Evolutionary conservation across 2,329 filamentous ascomycete species (phyloP), one percentile per base, ranked within the genome.

Genomic region (Akanthomyces uredinophilus): DNA sequence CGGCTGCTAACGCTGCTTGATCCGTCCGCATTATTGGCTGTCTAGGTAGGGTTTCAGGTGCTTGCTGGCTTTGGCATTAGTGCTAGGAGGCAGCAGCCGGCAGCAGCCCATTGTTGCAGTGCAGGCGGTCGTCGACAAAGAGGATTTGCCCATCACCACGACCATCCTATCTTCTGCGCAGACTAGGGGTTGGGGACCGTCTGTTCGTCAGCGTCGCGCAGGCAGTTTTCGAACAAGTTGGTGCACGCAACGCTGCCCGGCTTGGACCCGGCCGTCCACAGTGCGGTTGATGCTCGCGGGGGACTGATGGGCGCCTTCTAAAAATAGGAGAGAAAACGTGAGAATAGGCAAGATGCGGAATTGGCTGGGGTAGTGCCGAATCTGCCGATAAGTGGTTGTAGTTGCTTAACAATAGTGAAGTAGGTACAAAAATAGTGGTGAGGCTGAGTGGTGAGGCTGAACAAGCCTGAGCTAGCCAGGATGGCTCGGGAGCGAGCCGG

Each of bases 41-140:
- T 73, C 47, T 82, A 78, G 79, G 75, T 80, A 49, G 77, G 77
- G 18, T 81, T 75, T 64, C 79, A 81, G 67, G 70, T 71, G 7
- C 62, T 80, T 22, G 69, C 70, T n/a, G 77, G 78, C 22, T 57
- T 74, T 2, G 77, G 75, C 5, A 65, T 74, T 8, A n/a, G n/a
- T n/a, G n/a, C n/a, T n/a, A n/a, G n/a, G n/a, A n/a, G 77, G 77
- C 47, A 60, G 77, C 5, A 70, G 70, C 5, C 69, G 79, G 64
- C 77, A 79, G 57, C 71, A 76, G 60, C 71, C 76, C 10, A 66
- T 75, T 29, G 74, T 78, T 10, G 75, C 73, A 2, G 75, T 73
- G 0, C 77, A 79, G 64, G 73, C 75, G 1, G 76, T 78, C 1
- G 68, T 78, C 39, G 67, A 66, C 32, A 62, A 70, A 24, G 70